Evolutionary conservation across 306 rosid species (phyloP), one percentile per base, ranked within the genome.

Genomic region (Rosa lucieae): DNA sequence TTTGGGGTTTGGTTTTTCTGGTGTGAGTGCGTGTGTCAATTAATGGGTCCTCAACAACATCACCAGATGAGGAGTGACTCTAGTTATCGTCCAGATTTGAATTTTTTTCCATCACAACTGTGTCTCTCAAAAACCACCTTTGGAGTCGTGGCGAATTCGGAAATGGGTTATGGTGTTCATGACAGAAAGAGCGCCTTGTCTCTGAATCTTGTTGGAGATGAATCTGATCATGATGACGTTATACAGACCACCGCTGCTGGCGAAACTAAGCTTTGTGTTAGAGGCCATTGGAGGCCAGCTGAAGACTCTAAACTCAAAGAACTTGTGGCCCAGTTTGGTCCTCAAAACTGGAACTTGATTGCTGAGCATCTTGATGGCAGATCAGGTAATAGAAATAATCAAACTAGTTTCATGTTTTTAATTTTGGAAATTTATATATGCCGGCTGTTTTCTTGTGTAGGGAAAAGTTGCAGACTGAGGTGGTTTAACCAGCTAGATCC

Each of bases 271-370:
- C 89, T 91, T 43, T 94, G 97, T 81, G 88, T 91, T 49, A 89
- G 98, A 87, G 98, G 98, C 37, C 98, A 94, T 79, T 94, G 98
- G 98, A 91, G 94, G 58, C 97, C 98, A n/a, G 89, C 87, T 29
- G 98, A 94, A 78, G 98, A 94, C 79, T 82, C 89, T 23, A 83
- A 86, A 79, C 98, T 94, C 26, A 92, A 83, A 83, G 92, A 91
- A 42, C 98, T 92, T 74, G 97, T 94, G 55, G 81, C 90, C 52
- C 92, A 91, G 76, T 85, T 68, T 73, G 98, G 98, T 21, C 98
- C 98, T 69, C 98, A 94, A 69, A 94, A 94, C 56, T 92, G 98
- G 98, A 94, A 94, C 92, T 63, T 92, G 83, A 92, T 94, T 23
- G 97, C 98, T 11, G 93, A 88, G 21, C 80, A 86, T 67, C 93